Evolutionary conservation across 352 stramenopile genomes (phyloP).

Genomic region (Globisporangium recalcitrans): DNA sequence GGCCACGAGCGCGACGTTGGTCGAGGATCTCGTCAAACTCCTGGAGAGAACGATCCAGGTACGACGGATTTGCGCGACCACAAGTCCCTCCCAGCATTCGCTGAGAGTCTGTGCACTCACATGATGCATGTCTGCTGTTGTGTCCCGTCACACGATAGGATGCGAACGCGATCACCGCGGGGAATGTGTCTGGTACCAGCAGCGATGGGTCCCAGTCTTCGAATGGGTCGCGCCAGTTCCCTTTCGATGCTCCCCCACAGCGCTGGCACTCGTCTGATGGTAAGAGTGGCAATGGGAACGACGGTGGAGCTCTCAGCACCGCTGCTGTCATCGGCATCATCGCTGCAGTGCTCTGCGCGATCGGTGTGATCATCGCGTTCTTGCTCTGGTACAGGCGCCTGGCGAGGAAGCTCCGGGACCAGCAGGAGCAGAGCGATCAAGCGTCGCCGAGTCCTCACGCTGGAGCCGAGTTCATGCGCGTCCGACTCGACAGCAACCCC

Average conservation of each 20-base stretch:
- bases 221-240: neutral
- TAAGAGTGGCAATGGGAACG: neutral
- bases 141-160: neutral
- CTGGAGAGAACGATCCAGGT: slow-evolving; percentile 2
- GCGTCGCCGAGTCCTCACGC: neutral
- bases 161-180: neutral
- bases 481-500: neutral
- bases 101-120: neutral
- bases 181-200: neutral
- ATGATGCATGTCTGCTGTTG: neutral
- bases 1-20: neutral
- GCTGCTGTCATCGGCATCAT: neutral
- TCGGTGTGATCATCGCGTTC: slow-evolving; percentile 18
- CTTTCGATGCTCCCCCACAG: neutral
- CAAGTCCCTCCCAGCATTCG: neutral
- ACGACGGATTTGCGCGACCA: neutral
- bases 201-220: neutral
- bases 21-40: neutral
- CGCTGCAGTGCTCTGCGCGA: slow-evolving; percentile 19
- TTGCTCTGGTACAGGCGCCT: slow-evolving; percentile 8
- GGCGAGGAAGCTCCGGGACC: neutral
- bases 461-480: neutral
- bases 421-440: neutral
- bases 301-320: neutral
- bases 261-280: neutral